These are phyloP conservation scores for Coriaria nepalensis DNA, from an alignment of 306 rosid genomes.

Conservation along the genomic window DNA sequence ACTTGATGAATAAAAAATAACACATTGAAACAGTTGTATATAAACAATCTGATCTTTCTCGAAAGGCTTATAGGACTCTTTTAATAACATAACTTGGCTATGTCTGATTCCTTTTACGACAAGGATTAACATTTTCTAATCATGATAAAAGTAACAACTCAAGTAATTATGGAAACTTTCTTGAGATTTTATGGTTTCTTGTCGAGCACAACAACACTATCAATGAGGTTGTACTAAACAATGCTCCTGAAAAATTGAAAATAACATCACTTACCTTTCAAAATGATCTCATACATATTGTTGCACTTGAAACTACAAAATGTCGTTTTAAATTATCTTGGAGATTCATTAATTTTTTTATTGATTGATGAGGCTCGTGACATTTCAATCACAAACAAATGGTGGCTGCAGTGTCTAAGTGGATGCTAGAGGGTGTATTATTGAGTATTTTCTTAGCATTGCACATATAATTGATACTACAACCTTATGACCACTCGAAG, in stretches of 20 bases:
- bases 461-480: no score
- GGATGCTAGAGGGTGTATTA: no score
- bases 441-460: no score
- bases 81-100: slow-evolving; percentile 3
- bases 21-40: background rate
- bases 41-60: background rate
- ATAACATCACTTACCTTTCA: background rate
- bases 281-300: no score
- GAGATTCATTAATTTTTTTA: no score
- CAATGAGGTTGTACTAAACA: background rate
- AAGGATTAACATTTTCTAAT: background rate
- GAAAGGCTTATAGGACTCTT: background rate
- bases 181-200: background rate
- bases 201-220: background rate
- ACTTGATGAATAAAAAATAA: slow-evolving; percentile 1
- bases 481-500: no score
- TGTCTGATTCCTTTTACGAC: background rate
- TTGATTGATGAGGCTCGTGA: no score
- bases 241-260: background rate
- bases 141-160: slow-evolving; percentile 7
- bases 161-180: background rate
- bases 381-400: no score
- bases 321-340: no score
- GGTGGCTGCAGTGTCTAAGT: no score
- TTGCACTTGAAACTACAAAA: no score